phyloP scores from a whole-genome alignment of 805 yeast genomes.

The Metschnikowia baotianmanensis region DNA sequence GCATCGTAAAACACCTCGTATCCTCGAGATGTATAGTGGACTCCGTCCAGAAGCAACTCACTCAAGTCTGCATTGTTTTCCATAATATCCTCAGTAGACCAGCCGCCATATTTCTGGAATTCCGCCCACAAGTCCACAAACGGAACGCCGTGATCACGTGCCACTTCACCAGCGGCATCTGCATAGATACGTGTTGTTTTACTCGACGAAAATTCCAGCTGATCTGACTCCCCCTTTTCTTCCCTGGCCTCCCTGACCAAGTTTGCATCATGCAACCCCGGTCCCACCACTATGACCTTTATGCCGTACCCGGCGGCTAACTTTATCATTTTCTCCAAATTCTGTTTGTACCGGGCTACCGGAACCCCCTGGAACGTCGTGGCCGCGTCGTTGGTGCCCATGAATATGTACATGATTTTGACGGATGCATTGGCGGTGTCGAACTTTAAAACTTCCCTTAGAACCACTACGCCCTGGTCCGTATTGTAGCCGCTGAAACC shows the following conservation, averaged over 20 bases:
- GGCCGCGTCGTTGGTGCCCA: conserved; percentile 75
- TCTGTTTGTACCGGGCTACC: conserved; percentile 46
- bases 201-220: conserved; percentile 30
- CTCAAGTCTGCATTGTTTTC: conserved; percentile 14
- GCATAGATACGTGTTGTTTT: conserved; percentile 48
- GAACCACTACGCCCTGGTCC: conserved; percentile 47
- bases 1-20: conserved; percentile 50
- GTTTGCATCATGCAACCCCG: conserved; percentile 51
- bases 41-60: conserved; percentile 44
- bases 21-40: conserved; percentile 57
- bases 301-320: conserved; percentile 42
- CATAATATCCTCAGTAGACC: conserved; percentile 39
- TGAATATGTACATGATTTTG: conserved; percentile 57
- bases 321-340: conserved; percentile 44
- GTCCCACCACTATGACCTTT: conserved; percentile 58
- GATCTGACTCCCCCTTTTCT: conserved; percentile 19
- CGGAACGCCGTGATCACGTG: conserved; percentile 48
- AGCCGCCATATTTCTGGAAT: conserved; percentile 34
- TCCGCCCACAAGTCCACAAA: conserved; percentile 53
- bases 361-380: conserved; percentile 45
- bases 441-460: conserved; percentile 44
- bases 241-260: not conserved
- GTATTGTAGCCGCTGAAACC: conserved; percentile 80
- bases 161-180: conserved; percentile 46
- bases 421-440: conserved; percentile 29